A percentile compares a stretch with the other conserved stretches of the same genome.
Evolutionary conservation across 345 rosid species (phyloP).

Genomic region (Lumnitzera littorea): DNA sequence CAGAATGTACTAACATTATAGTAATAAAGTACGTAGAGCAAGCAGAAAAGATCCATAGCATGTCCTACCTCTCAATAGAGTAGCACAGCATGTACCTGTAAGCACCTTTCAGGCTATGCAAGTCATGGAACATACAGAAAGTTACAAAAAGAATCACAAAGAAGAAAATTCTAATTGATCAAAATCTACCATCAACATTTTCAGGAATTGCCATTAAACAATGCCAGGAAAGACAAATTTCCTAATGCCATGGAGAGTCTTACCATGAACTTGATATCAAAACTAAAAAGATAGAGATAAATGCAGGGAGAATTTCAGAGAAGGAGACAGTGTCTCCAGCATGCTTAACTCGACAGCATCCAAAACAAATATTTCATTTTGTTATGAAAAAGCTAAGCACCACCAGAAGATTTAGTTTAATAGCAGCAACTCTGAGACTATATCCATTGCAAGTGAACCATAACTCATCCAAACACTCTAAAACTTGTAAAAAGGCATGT

Average conservation of each 20-base stretch:
- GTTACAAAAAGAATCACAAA: slow-evolving; percentile 10
- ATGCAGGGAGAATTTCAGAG: slow-evolving; percentile 3
- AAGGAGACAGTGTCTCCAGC: slow-evolving; percentile 7
- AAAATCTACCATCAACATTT: slow-evolving; percentile 5
- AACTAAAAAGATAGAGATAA: neutral
- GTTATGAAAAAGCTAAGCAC: too few relatives aligned
- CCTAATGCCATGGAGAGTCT: slow-evolving; percentile 12
- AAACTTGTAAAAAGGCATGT: too few relatives aligned
- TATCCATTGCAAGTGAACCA: too few relatives aligned
- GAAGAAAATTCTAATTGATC: slow-evolving; percentile 4
- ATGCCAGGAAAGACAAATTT: slow-evolving; percentile 12
- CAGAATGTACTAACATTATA: slow-evolving; percentile 38
- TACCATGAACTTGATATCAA: slow-evolving; percentile 9
- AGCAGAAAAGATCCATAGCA: slow-evolving; percentile 47
- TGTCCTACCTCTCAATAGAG: slow-evolving; percentile 43
- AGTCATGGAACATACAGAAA: slow-evolving; percentile 12
- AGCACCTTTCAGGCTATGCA: slow-evolving; percentile 38
- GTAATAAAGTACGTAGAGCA: slow-evolving; percentile 36
- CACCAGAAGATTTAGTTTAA: too few relatives aligned
- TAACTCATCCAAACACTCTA: too few relatives aligned
- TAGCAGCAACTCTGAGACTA: too few relatives aligned
- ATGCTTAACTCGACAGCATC: neutral
- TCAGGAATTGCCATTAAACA: slow-evolving; percentile 4
- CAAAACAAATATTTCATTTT: too few relatives aligned
- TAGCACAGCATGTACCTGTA: slow-evolving; percentile 42